These are phyloP conservation scores for Ilex aquifolium DNA, from an alignment of 257 asterid genomes.

Conservation along the genomic window DNA sequence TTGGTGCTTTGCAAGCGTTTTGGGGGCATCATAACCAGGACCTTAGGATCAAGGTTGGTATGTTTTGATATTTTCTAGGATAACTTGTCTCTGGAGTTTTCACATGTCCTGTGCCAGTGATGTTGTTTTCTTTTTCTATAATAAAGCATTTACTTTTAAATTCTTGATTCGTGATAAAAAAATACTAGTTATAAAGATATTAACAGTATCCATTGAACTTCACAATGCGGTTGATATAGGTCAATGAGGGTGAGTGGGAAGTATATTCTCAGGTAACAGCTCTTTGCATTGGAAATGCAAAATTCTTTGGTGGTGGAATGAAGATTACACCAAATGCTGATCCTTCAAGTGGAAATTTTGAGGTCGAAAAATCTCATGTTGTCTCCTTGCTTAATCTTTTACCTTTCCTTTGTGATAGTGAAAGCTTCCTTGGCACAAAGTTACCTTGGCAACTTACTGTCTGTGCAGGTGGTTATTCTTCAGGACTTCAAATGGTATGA, in stretches of 20 bases:
- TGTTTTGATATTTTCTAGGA: neutral
- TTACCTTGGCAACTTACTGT: slow-evolving; percentile 10
- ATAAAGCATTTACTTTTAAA: too few relatives aligned
- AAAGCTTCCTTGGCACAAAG: neutral
- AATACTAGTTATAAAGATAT: neutral
- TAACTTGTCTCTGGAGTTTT: neutral
- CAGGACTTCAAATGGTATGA: slow-evolving; percentile 86
- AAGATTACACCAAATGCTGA: slow-evolving; percentile 80
- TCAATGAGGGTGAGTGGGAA: slow-evolving; percentile 82
- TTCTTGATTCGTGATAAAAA: too few relatives aligned
- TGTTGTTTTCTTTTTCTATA: too few relatives aligned
- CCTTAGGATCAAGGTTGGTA: slow-evolving; percentile 67
- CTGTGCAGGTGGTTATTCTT: slow-evolving; percentile 67
- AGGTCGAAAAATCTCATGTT: slow-evolving; percentile 43
- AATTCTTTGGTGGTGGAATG: slow-evolving; percentile 95
- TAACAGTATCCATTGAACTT: neutral
- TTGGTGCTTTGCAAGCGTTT: slow-evolving; percentile 87
- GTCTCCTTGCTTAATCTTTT: neutral
- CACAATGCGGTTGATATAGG: slow-evolving; percentile 26
- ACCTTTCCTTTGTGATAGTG: neutral
- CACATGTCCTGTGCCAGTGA: neutral
- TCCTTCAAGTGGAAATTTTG: slow-evolving; percentile 57
- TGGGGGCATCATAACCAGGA: slow-evolving; percentile 68
- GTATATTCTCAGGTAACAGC: slow-evolving; percentile 75
- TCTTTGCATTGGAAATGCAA: slow-evolving; percentile 86